Evolutionary conservation across 148 eudicot species (phyloP), one percentile per base, ranked within the genome.

Genomic region (Nyssa sinensis): DNA sequence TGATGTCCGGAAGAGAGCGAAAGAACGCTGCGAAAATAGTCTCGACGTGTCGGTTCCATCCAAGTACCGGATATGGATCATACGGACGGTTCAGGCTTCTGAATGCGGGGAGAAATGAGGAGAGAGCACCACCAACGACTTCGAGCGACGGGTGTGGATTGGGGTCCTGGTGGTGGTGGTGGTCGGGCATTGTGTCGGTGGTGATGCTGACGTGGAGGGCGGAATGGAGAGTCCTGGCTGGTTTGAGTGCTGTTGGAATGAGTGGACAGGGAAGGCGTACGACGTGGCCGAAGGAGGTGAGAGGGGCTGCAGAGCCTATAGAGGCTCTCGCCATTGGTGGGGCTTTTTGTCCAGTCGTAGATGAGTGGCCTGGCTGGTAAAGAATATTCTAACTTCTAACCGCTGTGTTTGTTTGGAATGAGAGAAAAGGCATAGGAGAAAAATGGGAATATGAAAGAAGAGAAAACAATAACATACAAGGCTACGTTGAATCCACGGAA

Each of bases 21-120:
- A 74, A 92, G 68, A 88, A 86, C 0, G 97, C 76, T 14, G 98
- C 96, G 74, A 90, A 95, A 21, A 92, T 86, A 28, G 98, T 95
- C 81, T 95, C 98, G 29, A 92, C 75, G 78, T 95, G 97, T 41
- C 93, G 76, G 75, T 90, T 95, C 60, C 73, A 84, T 10, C 85
- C 87, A 65, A 92, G 19, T 0, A 92, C 2, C 1, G 97, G 93
- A 67, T 77, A 92, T 1, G 89, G 84, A 21, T 63, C 24, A 81
- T 92, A 95, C 5, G 96, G 91, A 2, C 77, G 86, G 67, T 79
- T 67, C 29, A 90, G 77, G 55, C 79, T 77, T 28, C 75, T 84
- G 34, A 92, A 72, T 8, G 82, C 83, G 3, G 88, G 89, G 1
- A 86, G 85, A 59, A 84, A 88, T 33, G 72, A 67, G 39, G 81